Percentiles rank a stretch among this genome's conserved stretches.
Conservation (phyloP, 495 filamentous ascomycete species). For the Penicillium malachiteum region DNA sequence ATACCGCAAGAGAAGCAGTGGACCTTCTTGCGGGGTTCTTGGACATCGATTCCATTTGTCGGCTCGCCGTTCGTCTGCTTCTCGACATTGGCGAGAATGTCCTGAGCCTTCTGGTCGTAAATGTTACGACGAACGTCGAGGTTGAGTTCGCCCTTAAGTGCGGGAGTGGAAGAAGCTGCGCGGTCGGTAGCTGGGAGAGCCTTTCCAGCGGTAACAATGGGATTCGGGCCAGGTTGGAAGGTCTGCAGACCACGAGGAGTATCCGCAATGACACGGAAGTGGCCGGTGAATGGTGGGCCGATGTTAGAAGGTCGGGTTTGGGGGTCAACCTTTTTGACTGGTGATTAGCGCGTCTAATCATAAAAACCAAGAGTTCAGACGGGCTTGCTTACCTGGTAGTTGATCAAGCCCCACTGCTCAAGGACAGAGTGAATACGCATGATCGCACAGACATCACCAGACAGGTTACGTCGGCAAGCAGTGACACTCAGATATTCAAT, state of each 20-base stretch:
- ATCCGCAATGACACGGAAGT: constrained; percentile 92
- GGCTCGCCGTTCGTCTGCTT: constrained; percentile 77
- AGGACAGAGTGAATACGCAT: constrained; percentile 98
- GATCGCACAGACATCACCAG: constrained; percentile 96
- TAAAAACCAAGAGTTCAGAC: background rate
- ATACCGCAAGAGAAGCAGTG: constrained; percentile 89
- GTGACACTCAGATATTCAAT: constrained; percentile 96
- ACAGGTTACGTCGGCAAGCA: constrained; percentile 92
- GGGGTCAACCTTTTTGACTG: constrained; percentile 73
- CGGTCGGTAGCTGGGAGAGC: constrained; percentile 69
- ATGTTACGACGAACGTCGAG: constrained; percentile 91
- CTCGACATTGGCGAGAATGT: constrained; percentile 59
- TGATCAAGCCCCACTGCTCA: constrained; percentile 99
- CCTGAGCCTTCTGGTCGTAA: constrained; percentile 90
- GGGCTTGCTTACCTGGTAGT: constrained; percentile 79
- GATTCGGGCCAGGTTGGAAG: constrained; percentile 84
- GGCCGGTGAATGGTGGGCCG: constrained; percentile 93
- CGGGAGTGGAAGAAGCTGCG: constrained; percentile 66
- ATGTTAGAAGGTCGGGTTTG: constrained; percentile 93
- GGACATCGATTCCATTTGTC: constrained; percentile 60
- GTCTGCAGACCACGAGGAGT: constrained; percentile 92
- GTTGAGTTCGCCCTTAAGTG: constrained; percentile 76
- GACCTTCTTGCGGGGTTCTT: constrained; percentile 65
- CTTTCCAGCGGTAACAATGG: constrained; percentile 70
- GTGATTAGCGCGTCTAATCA: background rate